Evolutionary conservation across 805 yeast genomes (phyloP).

Genomic region (Yamadazyma kitorensis): DNA sequence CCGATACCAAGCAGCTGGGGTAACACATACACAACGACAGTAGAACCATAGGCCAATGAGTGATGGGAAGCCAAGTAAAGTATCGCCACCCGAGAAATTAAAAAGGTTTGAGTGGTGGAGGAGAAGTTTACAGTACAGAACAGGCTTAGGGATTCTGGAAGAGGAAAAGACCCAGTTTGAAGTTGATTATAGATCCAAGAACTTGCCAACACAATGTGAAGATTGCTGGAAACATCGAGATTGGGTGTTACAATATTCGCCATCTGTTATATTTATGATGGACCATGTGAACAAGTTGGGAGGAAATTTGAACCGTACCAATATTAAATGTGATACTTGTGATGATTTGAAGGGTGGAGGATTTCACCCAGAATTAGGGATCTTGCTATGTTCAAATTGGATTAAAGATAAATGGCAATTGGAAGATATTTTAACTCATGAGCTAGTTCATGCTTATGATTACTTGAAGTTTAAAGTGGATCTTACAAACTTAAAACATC

Average conservation of each 20-base stretch:
- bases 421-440: constrained; percentile 92
- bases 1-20: no score
- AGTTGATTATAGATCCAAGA: constrained; percentile 47
- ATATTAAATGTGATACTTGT: constrained; percentile 78
- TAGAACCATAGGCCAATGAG: no score
- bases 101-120: constrained; percentile 81
- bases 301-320: constrained; percentile 44
- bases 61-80: constrained; percentile 9
- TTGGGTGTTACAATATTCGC: constrained; percentile 79
- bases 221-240: constrained; percentile 72
- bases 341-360: constrained; percentile 86
- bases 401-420: constrained; percentile 70
- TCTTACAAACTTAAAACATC: constrained; percentile 82
- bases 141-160: constrained; percentile 61
- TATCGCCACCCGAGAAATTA: constrained; percentile 29
- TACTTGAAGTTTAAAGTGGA: constrained; percentile 84
- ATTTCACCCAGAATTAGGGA: constrained; percentile 85
- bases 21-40: no score
- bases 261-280: constrained; percentile 82
- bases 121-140: constrained; percentile 63
- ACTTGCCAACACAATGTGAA: constrained; percentile 53
- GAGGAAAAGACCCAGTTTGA: constrained; percentile 57
- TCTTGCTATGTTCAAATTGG: constrained; percentile 83
- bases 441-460: constrained; percentile 90
- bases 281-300: constrained; percentile 72